Percentiles rank a stretch among this genome's conserved stretches.
phyloP scores from a whole-genome alignment of 441 rosid species.

The Croton setiger region DNA sequence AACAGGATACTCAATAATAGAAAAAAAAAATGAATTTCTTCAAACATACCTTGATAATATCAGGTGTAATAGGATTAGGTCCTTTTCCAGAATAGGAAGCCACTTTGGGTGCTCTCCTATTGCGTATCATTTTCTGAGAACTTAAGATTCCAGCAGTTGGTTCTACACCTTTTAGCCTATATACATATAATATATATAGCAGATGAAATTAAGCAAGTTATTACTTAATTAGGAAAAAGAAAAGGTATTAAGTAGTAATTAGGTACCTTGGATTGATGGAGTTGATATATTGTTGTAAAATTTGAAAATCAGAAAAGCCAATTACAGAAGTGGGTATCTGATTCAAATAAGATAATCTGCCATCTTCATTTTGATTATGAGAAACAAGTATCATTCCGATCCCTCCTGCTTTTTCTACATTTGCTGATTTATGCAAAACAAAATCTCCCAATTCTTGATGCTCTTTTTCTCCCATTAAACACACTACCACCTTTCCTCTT shows the following conservation, averaged over 20 bases:
- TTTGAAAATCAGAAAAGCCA: not conserved
- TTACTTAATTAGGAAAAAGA: too few relatives aligned
- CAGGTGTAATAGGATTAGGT: constrained; percentile 12
- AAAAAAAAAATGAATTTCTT: too few relatives aligned
- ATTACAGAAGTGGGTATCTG: not conserved
- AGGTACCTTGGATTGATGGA: not conserved
- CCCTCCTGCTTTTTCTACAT: not conserved
- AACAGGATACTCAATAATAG: too few relatives aligned
- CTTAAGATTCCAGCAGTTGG: constrained; percentile 1
- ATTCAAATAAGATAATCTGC: not conserved
- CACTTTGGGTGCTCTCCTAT: constrained; percentile 8
- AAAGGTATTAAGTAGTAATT: too few relatives aligned
- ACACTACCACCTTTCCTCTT: constrained; percentile 4
- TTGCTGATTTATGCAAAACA: not conserved
- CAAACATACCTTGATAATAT: constrained; percentile 17
- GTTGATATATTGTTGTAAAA: not conserved
- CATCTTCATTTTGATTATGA: not conserved
- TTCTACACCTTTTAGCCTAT: not conserved
- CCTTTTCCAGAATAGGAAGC: constrained; percentile 16
- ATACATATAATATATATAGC: not conserved
- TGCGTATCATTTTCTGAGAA: not conserved
- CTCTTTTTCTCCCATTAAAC: not conserved
- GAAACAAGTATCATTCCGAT: constrained; percentile 5
- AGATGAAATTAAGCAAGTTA: too few relatives aligned
- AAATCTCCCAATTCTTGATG: too few relatives aligned